These are phyloP conservation scores for Colletotrichum tofieldiae DNA, from an alignment of 2,329 filamentous ascomycete species.

Conservation along the genomic window DNA sequence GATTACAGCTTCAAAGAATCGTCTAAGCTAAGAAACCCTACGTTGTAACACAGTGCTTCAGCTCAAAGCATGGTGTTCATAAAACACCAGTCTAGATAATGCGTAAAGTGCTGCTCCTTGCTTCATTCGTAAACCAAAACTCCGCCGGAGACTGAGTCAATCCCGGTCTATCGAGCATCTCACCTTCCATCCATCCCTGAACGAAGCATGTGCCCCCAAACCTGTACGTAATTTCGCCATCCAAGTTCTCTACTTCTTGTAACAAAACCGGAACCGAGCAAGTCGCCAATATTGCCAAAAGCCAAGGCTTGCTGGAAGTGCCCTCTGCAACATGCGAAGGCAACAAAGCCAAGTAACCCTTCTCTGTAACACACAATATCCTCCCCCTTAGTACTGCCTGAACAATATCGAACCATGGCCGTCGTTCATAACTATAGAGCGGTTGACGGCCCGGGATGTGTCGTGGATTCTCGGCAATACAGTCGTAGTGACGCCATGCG, in stretches of 20 bases:
- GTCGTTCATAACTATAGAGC: neutral
- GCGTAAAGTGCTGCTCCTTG: neutral
- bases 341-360: neutral
- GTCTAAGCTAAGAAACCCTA: neutral
- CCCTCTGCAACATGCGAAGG: neutral
- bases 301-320: neutral
- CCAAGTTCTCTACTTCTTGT: neutral
- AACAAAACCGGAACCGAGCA: conserved; percentile 8
- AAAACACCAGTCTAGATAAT: neutral
- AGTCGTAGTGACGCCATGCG: neutral
- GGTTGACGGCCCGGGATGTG: neutral
- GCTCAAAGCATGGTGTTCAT: neutral
- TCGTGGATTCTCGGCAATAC: neutral
- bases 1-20: no score
- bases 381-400: neutral
- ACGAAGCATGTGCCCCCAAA: neutral
- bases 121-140: neutral
- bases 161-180: neutral
- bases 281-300: neutral
- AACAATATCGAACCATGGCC: neutral
- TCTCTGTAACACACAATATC: neutral
- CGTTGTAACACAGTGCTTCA: neutral
- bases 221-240: neutral
- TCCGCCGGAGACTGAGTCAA: neutral
- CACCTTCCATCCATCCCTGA: conserved; percentile 17